phyloP scores from a whole-genome alignment of 495 filamentous ascomycete species.

The Aeminium ludgeri region DNA sequence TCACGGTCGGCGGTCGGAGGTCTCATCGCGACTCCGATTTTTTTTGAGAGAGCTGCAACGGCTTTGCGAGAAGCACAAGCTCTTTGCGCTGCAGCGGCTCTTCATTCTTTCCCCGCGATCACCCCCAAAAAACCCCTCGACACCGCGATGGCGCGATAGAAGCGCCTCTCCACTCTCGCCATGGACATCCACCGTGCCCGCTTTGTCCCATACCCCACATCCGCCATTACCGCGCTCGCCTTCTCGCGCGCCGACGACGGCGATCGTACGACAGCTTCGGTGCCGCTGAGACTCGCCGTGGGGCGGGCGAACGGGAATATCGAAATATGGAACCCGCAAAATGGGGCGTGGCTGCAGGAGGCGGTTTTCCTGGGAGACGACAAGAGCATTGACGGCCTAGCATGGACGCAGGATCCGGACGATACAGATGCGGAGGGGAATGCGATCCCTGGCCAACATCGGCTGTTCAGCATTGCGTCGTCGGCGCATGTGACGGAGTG shows the following conservation, averaged over 20 bases:
- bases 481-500: slow-evolving; percentile 86
- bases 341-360: slow-evolving; percentile 81
- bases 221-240: slow-evolving; percentile 82
- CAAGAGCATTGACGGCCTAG: slow-evolving; percentile 72
- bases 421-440: slow-evolving; percentile 44
- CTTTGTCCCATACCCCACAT: slow-evolving; percentile 86
- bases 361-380: slow-evolving; percentile 69
- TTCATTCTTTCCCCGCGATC: too few relatives aligned
- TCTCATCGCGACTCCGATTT: too few relatives aligned
- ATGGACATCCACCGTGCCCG: slow-evolving; percentile 98
- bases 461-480: slow-evolving; percentile 93
- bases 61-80: too few relatives aligned
- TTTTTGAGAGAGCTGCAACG: too few relatives aligned
- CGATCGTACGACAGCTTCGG: slow-evolving; percentile 30
- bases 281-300: slow-evolving; percentile 61
- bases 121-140: too few relatives aligned
- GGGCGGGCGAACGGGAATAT: slow-evolving; percentile 92
- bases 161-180: background rate
- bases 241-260: slow-evolving; percentile 64
- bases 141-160: background rate
- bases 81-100: too few relatives aligned
- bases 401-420: slow-evolving; percentile 78
- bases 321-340: slow-evolving; percentile 91
- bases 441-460: slow-evolving; percentile 51
- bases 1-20: too few relatives aligned